These are phyloP conservation scores for Acanthamoeba sp. DNA, from an alignment of 208 protist genomes.

Conservation along the genomic window DNA sequence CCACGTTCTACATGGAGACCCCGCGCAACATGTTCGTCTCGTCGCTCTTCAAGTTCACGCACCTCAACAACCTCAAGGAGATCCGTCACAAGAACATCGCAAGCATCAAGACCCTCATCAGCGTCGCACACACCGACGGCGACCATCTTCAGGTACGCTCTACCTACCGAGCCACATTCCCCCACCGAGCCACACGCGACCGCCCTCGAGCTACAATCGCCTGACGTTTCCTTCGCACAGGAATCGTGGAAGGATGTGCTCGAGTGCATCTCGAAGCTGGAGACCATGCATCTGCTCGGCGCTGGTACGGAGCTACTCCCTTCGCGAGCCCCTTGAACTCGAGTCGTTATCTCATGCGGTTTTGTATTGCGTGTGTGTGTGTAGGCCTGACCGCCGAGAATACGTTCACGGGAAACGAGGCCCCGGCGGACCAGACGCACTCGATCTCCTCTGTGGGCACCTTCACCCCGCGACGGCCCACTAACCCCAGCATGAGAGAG, in stretches of 20 bases:
- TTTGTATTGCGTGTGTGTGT: too few relatives aligned
- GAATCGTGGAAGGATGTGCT: constrained; percentile 83
- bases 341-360: too few relatives aligned
- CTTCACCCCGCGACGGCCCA: constrained; percentile 7
- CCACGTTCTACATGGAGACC: constrained; percentile 86
- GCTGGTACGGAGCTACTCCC: not conserved
- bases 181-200: too few relatives aligned
- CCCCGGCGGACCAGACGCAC: not conserved
- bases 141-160: constrained; percentile 86
- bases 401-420: not conserved
- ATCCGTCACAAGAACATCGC: constrained; percentile 93
- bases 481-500: not conserved
- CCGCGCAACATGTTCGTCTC: constrained; percentile 90
- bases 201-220: not conserved
- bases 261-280: constrained; percentile 90
- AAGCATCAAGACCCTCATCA: constrained; percentile 90
- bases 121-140: constrained; percentile 89
- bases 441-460: constrained; percentile 27
- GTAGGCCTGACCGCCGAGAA: not conserved
- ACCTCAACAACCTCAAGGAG: constrained; percentile 85
- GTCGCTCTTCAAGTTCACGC: constrained; percentile 89
- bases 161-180: not conserved
- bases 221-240: not conserved
- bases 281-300: constrained; percentile 87
- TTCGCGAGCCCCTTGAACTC: not conserved